Evolutionary conservation across 2,329 filamentous ascomycete species (phyloP).

Genomic region (Paracoccidioides brasiliensis): DNA sequence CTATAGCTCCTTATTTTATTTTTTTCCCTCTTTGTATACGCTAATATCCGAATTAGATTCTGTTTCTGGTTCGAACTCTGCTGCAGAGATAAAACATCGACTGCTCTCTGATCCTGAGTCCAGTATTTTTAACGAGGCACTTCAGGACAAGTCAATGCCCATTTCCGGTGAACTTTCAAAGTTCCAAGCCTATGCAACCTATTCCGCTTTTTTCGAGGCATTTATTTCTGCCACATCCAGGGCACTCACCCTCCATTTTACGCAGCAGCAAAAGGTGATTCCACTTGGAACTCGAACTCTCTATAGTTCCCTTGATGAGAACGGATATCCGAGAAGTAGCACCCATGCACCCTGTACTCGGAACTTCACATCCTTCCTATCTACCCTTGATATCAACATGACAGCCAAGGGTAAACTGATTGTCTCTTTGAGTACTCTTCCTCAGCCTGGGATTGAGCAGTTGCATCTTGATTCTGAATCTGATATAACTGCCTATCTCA

Average conservation of each 20-base stretch:
- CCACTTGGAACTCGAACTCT: slow-evolving; percentile 30
- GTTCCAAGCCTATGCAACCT: slow-evolving; percentile 4
- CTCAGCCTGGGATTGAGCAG: slow-evolving; percentile 25
- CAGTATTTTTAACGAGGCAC: slow-evolving; percentile 7
- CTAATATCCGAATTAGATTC: slow-evolving; percentile 17
- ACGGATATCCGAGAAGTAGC: slow-evolving; percentile 19
- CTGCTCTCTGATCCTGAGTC: slow-evolving; percentile 21
- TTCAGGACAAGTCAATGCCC: background rate
- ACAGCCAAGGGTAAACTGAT: slow-evolving; percentile 25
- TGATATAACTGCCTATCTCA: slow-evolving; percentile 10
- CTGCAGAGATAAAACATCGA: slow-evolving; percentile 24
- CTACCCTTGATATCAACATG: slow-evolving; percentile 26
- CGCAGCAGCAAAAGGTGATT: slow-evolving; percentile 23
- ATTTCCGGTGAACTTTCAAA: background rate
- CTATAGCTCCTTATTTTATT: background rate
- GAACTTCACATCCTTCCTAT: slow-evolving; percentile 12
- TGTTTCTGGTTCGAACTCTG: slow-evolving; percentile 23
- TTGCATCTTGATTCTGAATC: slow-evolving; percentile 15
- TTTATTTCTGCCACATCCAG: slow-evolving; percentile 29
- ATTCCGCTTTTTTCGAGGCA: slow-evolving; percentile 24
- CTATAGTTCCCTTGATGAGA: slow-evolving; percentile 23
- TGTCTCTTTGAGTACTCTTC: slow-evolving; percentile 24
- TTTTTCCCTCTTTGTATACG: background rate
- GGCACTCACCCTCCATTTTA: slow-evolving; percentile 24
- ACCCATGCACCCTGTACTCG: slow-evolving; percentile 12